phyloP scores from a whole-genome alignment of 345 rosid genomes.

The Erysimum cheiranthoides region DNA sequence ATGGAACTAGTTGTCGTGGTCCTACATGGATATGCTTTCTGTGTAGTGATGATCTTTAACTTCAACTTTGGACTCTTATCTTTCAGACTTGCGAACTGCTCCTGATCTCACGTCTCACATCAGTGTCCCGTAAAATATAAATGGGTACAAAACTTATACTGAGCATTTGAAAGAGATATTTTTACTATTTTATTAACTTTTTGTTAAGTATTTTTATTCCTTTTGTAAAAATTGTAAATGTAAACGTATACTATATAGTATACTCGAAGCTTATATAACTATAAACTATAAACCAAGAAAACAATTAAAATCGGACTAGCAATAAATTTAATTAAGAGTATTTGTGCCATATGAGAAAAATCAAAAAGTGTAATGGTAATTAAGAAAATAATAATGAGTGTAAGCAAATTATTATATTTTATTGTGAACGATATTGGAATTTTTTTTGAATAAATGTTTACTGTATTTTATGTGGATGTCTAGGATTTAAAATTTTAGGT shows the following conservation, averaged over 20 bases:
- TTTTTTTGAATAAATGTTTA: no score
- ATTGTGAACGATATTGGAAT: no score
- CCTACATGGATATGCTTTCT: conserved; percentile 47
- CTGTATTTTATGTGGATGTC: no score
- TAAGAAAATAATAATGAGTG: no score
- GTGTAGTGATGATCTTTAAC: conserved; percentile 40
- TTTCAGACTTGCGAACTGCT: conserved; percentile 38
- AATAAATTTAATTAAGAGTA: not conserved
- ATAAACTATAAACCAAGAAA: not conserved
- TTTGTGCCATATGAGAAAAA: not conserved
- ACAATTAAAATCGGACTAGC: not conserved
- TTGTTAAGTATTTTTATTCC: not conserved
- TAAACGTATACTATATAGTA: not conserved
- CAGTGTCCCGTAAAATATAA: conserved; percentile 26
- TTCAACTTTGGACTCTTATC: conserved; percentile 47
- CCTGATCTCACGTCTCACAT: conserved; percentile 39
- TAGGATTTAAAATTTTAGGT: no score
- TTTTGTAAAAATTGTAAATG: not conserved
- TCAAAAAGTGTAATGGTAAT: no score
- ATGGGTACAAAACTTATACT: conserved; percentile 15
- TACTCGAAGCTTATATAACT: not conserved
- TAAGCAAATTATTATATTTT: no score
- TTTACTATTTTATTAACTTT: not conserved
- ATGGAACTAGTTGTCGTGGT: conserved; percentile 49
- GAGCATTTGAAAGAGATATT: not conserved